Evolutionary conservation across 1,284 basidiomycete species (phyloP), one percentile per base, ranked within the genome.

Genomic region (Sanghuangporus weigelae): DNA sequence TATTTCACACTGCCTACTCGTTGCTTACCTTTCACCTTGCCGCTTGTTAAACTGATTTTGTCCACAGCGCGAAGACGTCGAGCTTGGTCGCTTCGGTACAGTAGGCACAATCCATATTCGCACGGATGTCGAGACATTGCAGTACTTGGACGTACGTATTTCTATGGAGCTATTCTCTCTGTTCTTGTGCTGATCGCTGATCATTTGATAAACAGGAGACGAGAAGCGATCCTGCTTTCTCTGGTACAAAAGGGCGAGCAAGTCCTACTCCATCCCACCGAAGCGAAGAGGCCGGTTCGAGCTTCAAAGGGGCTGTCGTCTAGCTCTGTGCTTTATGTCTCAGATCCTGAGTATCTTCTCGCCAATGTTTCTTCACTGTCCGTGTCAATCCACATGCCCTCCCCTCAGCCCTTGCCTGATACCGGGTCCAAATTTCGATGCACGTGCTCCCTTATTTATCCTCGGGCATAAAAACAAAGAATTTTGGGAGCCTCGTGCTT

Each of bases 61-160:
- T 23, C 6, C n/a, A 57, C 23, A 63, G 57, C 56, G 55, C 14
- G 62, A 58, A 4, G 62, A 63, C 11, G 36, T 58, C 38, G 56
- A 63, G 16, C 62, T 63, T 23, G 57, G 51, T 23, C 50, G 51
- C n/a, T 19, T 53, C n/a, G 42, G 49, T 50, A 50, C 56, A 10
- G 12, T 51, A n/a, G 51, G 39, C 14, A 35, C 62, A 12, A 63
- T 63, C 10, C 62, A 63, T 26, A 63, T 63, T 10, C 62, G 50
- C 26, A 63, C 62, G 8, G 56, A 58, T n/a, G 51, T 59, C 21
- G 62, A 63, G 26, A 63, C 62, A 12, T 39, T 54, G 14, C 62
- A 59, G 7, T 54, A 62, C 42, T 35, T 42, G 16, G 61, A 62
- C 10, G 61, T 62, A 21, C 42, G 55, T 51, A 3, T n/a, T 10